Conservation (phyloP, 1,139 yeast genomes). For the Suhomyces kunorum region DNA sequence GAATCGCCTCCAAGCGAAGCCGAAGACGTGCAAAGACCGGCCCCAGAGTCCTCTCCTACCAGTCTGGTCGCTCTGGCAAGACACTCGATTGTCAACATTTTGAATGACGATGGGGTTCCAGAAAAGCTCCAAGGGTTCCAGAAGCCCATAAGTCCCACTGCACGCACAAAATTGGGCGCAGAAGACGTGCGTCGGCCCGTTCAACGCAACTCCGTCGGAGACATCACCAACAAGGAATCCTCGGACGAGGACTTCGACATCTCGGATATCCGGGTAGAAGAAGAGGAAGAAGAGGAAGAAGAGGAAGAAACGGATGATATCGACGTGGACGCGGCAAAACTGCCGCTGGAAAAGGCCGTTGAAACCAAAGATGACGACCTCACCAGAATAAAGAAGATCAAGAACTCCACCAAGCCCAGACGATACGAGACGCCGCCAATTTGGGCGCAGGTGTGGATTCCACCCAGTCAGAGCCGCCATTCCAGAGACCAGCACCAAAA, state of each 20-base stretch:
- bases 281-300: slow-evolving; percentile 16
- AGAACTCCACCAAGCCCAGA: slow-evolving; percentile 50
- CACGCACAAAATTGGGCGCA: slow-evolving; percentile 1
- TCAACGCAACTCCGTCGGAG: slow-evolving; percentile 46
- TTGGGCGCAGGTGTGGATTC: slow-evolving; percentile 81
- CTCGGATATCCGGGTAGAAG: slow-evolving; percentile 33
- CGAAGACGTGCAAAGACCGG: slow-evolving; percentile 25
- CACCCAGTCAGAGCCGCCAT: slow-evolving; percentile 35
- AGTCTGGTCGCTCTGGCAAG: slow-evolving; percentile 18
- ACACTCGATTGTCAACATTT: slow-evolving; percentile 27
- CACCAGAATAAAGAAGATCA: slow-evolving; percentile 20
- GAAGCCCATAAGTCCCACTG: slow-evolving; percentile 13
- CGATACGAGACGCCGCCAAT: slow-evolving; percentile 69
- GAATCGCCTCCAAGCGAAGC: slow-evolving; percentile 40
- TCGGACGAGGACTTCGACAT: slow-evolving; percentile 37
- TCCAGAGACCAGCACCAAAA: slow-evolving; percentile 7
- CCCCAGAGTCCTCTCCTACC: slow-evolving; percentile 18
- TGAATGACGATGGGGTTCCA: slow-evolving; percentile 21
- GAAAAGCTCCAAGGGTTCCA: slow-evolving; percentile 5
- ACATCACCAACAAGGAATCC: slow-evolving; percentile 37
- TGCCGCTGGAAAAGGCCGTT: background rate
- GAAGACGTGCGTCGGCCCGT: slow-evolving; percentile 6
- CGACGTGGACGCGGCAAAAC: background rate
- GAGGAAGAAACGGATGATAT: slow-evolving; percentile 2
- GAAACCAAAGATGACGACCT: slow-evolving; percentile 17